Evolutionary conservation across 495 filamentous ascomycete genomes (phyloP), one percentile per base, ranked within the genome.

Genomic region (Penicillium canariense): DNA sequence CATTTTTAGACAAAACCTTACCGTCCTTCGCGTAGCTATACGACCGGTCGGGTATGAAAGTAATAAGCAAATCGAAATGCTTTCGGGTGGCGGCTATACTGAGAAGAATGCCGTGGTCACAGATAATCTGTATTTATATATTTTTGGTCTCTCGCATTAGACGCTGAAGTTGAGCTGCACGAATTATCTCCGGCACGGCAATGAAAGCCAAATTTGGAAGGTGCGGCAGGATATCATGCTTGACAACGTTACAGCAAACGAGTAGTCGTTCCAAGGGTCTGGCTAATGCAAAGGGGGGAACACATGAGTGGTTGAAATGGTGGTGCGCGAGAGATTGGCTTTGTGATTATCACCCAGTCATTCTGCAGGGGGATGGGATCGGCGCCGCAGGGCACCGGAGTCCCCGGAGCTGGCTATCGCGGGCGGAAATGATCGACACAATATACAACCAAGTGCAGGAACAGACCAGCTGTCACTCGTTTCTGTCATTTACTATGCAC

Each of bases 381-480:
- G 34, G 49, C 44, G 15, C 39, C 32, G 55, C 55, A 47, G 44
- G 42, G 27, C 30, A 46, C 32, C 46, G 45, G 45, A 59, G 17
- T 36, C 45, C 45, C 20, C n/a, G 25, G 48, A 23, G 34, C 27
- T 9, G 4, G 7, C 10, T 2, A 30, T 38, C 12, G 22, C 20
- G 14, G 26, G 25, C 23, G 30, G 28, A 49, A 49, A 38, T 38
- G 23, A 49, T 26, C 22, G 18, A 30, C 43, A 25, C 43, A 39
- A 27, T 5, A 2, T 10, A 6, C 36, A 39, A 14, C 4, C 12
- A 28, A 17, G n/a, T 11, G 7, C 28, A 15, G 8, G 28, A 30
- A 8, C 10, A 38, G 20, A 30, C 1, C 23, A 28, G 23, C 17
- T 7, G 14, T 38, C 14, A 45, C n/a, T 11, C 7, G 9, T 27